These are phyloP conservation scores for Artemisia argyi DNA, from an alignment of 129 eudicot genomes.

Conservation along the genomic window DNA sequence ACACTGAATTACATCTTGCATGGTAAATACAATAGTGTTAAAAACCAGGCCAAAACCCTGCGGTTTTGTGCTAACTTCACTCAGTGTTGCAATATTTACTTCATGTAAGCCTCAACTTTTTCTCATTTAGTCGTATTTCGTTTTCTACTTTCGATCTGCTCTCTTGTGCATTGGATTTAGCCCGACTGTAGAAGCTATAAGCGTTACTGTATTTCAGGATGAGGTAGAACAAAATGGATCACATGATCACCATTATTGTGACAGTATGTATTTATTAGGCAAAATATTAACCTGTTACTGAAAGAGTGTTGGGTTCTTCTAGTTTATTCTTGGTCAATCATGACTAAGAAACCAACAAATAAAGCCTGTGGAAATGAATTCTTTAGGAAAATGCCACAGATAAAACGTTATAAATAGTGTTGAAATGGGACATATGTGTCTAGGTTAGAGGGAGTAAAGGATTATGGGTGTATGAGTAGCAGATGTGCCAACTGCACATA, in stretches of 20 bases:
- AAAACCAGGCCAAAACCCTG: no score
- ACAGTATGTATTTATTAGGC: not conserved
- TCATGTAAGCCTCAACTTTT: no score
- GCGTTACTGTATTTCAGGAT: no score
- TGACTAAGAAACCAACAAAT: slow-evolving; percentile 21
- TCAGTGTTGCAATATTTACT: no score
- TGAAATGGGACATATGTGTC: slow-evolving; percentile 38
- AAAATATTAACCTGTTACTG: not conserved
- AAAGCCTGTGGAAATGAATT: slow-evolving; percentile 17
- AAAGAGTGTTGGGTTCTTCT: not conserved
- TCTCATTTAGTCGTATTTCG: no score
- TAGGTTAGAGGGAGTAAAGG: slow-evolving; percentile 29
- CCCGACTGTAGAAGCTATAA: no score
- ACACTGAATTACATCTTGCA: no score
- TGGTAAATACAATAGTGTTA: no score
- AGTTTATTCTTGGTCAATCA: slow-evolving; percentile 18
- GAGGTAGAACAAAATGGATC: no score
- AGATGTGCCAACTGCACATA: slow-evolving; percentile 23
- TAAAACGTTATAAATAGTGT: not conserved
- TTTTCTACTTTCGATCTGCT: no score
- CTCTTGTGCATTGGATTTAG: no score
- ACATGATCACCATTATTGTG: not conserved
- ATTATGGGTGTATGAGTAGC: slow-evolving; percentile 29
- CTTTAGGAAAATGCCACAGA: slow-evolving; percentile 4
- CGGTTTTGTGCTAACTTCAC: no score